Conservation (phyloP, 805 yeast species). For the Blastobotrys americana region DNA sequence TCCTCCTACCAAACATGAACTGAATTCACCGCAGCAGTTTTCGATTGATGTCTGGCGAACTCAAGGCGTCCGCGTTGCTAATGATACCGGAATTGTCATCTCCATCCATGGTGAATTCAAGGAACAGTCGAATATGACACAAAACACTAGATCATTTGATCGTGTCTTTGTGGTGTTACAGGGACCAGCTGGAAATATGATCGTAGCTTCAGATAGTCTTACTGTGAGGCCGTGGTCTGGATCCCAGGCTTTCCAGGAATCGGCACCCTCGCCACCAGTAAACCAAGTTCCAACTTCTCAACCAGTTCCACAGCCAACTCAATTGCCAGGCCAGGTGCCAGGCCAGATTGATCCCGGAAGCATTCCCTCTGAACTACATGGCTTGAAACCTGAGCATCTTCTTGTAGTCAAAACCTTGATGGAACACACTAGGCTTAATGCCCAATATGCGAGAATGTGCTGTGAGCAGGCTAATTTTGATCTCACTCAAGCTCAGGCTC, state of each 20-base stretch:
- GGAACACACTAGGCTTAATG: conserved; percentile 63
- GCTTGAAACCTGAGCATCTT: conserved; percentile 49
- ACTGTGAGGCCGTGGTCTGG: conserved; percentile 56
- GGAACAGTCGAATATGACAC: conserved; percentile 37
- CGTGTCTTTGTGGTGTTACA: conserved; percentile 71
- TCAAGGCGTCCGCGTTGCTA: conserved; percentile 45
- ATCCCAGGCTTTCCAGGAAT: conserved; percentile 46
- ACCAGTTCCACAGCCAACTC: conserved; percentile 14
- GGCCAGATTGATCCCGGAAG: conserved; percentile 7
- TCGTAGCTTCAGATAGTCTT: conserved; percentile 83
- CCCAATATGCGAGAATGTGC: conserved; percentile 75
- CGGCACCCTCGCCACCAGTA: conserved; percentile 12
- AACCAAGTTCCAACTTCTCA: conserved; percentile 9
- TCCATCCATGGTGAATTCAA: conserved; percentile 78
- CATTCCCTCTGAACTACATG: conserved; percentile 23
- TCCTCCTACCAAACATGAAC: conserved; percentile 73
- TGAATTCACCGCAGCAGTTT: conserved; percentile 57
- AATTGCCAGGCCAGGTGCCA: conserved; percentile 2
- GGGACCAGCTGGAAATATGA: conserved; percentile 57
- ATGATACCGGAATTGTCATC: conserved; percentile 69
- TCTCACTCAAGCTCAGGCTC: conserved; percentile 56
- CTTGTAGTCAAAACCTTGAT: conserved; percentile 58
- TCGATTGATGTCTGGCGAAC: conserved; percentile 64
- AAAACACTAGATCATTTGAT: conserved; percentile 66
- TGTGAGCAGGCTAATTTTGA: conserved; percentile 87